A percentile compares a stretch with the other conserved stretches of the same genome.
These are phyloP conservation scores for Cercospora sojina DNA, from an alignment of 2,329 filamentous ascomycete genomes.

Conservation along the genomic window DNA sequence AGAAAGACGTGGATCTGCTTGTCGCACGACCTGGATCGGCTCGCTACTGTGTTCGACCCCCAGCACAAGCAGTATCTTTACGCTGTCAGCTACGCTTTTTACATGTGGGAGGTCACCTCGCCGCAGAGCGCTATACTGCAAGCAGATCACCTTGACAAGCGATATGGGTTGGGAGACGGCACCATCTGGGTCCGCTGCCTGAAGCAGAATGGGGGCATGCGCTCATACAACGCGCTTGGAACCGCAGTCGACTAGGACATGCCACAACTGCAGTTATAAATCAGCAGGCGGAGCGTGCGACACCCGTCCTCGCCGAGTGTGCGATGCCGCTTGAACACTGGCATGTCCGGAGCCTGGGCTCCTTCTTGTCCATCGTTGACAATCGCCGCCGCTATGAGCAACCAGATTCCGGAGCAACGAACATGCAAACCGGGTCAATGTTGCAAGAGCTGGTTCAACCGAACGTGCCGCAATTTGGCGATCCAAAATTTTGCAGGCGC, in stretches of 20 bases:
- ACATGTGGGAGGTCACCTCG: neutral
- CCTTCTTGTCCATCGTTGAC: neutral
- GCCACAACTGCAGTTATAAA: neutral
- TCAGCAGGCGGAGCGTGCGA: neutral
- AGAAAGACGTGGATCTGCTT: constrained; percentile 9
- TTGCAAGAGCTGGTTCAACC: neutral
- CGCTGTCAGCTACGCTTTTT: constrained; percentile 2
- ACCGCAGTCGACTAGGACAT: neutral
- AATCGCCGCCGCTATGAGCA: neutral
- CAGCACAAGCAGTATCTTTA: constrained; percentile 11
- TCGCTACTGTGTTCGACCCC: constrained; percentile 3
- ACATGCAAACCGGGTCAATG: neutral
- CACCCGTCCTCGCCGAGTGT: neutral
- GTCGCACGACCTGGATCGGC: neutral
- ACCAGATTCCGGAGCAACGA: neutral
- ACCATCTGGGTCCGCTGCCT: neutral
- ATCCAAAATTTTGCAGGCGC: neutral
- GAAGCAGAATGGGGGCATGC: neutral
- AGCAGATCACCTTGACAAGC: neutral
- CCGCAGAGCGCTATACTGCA: neutral
- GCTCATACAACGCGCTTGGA: neutral
- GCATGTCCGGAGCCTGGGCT: neutral
- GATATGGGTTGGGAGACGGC: neutral
- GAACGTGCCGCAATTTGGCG: neutral
- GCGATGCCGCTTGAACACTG: neutral